Percentiles rank a stretch among this genome's conserved stretches.
Evolutionary conservation across 306 rosid species (phyloP).

Genomic region (Vigna reflexopilosa): DNA sequence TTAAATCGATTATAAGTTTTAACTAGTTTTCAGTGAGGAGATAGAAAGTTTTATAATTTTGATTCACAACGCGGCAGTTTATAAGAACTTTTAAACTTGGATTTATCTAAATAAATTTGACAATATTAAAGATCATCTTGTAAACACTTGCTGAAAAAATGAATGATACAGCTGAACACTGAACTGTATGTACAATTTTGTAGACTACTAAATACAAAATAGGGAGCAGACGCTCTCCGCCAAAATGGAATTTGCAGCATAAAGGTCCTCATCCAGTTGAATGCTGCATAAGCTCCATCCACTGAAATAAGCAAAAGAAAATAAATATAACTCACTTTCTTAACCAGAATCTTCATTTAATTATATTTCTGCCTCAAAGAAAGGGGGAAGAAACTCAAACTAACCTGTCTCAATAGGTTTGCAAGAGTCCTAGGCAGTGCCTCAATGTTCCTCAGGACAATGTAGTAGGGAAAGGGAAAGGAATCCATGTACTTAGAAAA

Average conservation of each 20-base stretch:
- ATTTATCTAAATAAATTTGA: too few species aligned
- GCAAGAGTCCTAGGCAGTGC: slow-evolving; percentile 90
- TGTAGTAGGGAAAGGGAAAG: slow-evolving; percentile 88
- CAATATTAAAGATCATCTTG: too few species aligned
- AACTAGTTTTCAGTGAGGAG: too few species aligned
- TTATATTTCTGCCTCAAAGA: not conserved
- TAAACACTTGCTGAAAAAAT: too few species aligned
- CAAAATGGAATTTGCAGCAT: not conserved
- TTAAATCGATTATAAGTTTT: too few species aligned
- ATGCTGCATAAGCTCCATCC: slow-evolving; percentile 89
- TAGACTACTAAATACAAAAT: not conserved
- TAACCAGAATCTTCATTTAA: not conserved
- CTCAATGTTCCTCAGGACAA: slow-evolving; percentile 73
- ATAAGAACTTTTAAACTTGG: too few species aligned
- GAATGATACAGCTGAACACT: not conserved
- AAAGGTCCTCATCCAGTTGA: slow-evolving; percentile 30
- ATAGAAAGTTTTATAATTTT: too few species aligned
- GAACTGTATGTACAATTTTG: not conserved
- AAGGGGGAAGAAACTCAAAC: not conserved
- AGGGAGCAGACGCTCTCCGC: not conserved
- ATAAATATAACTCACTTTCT: slow-evolving; percentile 7
- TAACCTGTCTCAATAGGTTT: slow-evolving; percentile 82
- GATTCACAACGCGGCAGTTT: too few species aligned
- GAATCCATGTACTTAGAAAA: slow-evolving; percentile 72
- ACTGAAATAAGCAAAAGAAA: slow-evolving; percentile 60